Conservation (phyloP, 108 stramenopile genomes). For the Epipyxis sp. region DNA sequence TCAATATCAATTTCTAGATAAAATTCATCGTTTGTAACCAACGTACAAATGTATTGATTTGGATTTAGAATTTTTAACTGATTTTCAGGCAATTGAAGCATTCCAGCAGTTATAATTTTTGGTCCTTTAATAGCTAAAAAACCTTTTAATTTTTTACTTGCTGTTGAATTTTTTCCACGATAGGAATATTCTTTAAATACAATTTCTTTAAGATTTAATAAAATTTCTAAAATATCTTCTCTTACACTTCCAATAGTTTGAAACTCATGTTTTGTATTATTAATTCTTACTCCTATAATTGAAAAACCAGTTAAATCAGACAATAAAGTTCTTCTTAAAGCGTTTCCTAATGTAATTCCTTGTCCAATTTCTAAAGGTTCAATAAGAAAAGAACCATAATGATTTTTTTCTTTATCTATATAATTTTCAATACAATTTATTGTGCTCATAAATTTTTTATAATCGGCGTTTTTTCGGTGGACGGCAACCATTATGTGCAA, state of each 20-base stretch:
- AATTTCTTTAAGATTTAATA: no score
- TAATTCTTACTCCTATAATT: background rate
- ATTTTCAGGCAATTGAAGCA: background rate
- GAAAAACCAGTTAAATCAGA: constrained; percentile 5
- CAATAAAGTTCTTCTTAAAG: constrained; percentile 2
- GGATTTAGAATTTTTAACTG: background rate
- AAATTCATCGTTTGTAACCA: background rate
- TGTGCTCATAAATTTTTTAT: constrained; percentile 2
- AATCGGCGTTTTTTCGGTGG: background rate
- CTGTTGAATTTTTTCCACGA: no score
- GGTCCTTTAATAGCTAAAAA: constrained; percentile 1
- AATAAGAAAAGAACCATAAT: constrained; percentile 10
- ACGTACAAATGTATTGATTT: constrained; percentile 6
- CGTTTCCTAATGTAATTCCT: background rate
- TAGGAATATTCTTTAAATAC: background rate
- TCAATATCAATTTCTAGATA: constrained; percentile 11
- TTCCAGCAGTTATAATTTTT: background rate
- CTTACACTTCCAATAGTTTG: background rate
- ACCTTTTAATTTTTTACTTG: constrained; percentile 5
- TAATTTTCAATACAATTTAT: constrained; percentile 6
- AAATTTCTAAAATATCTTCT: constrained; percentile 8
- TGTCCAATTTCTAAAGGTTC: constrained; percentile 13
- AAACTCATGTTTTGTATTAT: constrained; percentile 7
- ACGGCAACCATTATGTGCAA: constrained; percentile 5
- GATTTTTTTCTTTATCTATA: background rate